Base-by-base conservation (phyloP, 345 rosid genomes). In the Citrus glauca region DNA sequence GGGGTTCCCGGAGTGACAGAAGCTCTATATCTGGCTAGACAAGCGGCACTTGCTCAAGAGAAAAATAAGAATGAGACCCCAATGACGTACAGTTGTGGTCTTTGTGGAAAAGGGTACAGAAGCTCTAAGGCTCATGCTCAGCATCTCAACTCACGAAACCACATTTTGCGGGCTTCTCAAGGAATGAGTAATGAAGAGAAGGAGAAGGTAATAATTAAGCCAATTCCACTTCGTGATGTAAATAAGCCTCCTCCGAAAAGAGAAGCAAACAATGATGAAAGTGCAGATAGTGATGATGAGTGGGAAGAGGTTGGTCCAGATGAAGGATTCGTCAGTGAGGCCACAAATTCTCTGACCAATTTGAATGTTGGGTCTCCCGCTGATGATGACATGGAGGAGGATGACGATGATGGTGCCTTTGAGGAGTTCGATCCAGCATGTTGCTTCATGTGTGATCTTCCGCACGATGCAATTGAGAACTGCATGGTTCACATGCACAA, bases 401-500 rank as follows among this genome's bases (percentile, higher is more conserved):
- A 66, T 25, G 92, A 63, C 32, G 89, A 81, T 19, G 78, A 82
- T 64, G 90, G 83, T 17, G 86, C 66, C 4, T 82, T 76, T 2
- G 82, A 70, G 35, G 87, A 84, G 82, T 74, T 96, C 78, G 92
- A 94, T 85, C 97, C 99, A 20, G 81, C 92, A 6, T 87, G 90
- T 62, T 94, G 99, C 90, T 90, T 92, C 82, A 91, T 94, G 93
- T 96, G 99, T 73, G 95, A 96, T 81, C 82, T 71, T 24, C 77
- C 83, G 60, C 94, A 94, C 67, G 75, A 80, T 69, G 82, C 79
- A 56, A 78, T 92, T 28, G 98, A 94, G 80, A 87, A 68, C 37
- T 96, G 98, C 87, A 94, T 96, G 92, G 93, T 90, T 83, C 99
- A 94, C 85, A 93, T 94, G 99, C 98, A 97, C 84, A 92, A 88